These are phyloP conservation scores for Globisporangium emineosum DNA, from an alignment of 352 stramenopile species.

Conservation along the genomic window DNA sequence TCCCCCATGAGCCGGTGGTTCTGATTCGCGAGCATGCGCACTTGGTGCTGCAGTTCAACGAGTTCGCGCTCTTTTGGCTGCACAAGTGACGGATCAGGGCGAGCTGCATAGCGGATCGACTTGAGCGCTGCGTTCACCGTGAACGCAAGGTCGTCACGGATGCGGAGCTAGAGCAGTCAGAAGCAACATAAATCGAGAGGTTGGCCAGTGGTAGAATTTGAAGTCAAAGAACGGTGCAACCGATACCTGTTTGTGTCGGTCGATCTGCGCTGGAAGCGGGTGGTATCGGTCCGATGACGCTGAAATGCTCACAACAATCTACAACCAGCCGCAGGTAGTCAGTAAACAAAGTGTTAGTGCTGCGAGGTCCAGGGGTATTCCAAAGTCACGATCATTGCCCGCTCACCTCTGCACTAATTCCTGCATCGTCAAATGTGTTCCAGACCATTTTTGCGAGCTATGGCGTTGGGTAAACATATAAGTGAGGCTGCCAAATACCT, in stretches of 20 bases:
- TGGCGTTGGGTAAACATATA: no score
- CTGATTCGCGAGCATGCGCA: conserved; percentile 59
- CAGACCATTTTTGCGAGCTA: conserved; percentile 64
- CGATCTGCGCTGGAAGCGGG: conserved; percentile 51
- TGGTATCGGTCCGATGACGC: conserved; percentile 53
- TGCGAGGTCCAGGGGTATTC: no score
- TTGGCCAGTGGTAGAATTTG: background rate
- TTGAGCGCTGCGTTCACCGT: conserved; percentile 77
- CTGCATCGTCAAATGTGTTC: conserved; percentile 50
- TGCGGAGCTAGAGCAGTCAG: conserved; percentile 37
- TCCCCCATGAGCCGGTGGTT: conserved; percentile 57
- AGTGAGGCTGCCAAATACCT: conserved; percentile 14
- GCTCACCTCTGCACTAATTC: conserved; percentile 60
- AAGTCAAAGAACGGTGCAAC: background rate
- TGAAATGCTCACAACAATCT: conserved; percentile 57
- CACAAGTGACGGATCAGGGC: conserved; percentile 22
- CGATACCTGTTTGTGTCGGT: conserved; percentile 64
- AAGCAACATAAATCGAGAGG: background rate
- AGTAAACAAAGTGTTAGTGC: background rate
- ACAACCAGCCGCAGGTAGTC: background rate
- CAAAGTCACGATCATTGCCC: no score
- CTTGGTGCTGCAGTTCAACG: conserved; percentile 51
- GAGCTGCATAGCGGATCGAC: conserved; percentile 54
- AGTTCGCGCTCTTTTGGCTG: conserved; percentile 34
- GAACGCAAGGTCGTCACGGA: conserved; percentile 71